A percentile compares a stretch with the other conserved stretches of the same genome.
Conservation (phyloP, 805 yeast genomes). For the Saturnispora sanitii region DNA sequence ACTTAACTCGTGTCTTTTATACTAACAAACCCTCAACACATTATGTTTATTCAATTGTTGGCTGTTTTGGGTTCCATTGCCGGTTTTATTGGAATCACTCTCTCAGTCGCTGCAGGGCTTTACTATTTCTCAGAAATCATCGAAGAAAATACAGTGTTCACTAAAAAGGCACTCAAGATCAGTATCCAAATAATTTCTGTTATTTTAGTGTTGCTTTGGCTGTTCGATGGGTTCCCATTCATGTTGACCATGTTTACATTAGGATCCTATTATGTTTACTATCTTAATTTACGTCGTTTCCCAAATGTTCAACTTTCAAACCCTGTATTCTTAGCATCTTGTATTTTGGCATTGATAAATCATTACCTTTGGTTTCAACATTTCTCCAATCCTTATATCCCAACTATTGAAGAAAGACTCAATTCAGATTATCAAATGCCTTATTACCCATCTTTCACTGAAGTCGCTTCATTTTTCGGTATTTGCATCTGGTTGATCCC, state of each 20-base stretch:
- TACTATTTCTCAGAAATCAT: slow-evolving; percentile 87
- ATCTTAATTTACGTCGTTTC: slow-evolving; percentile 68
- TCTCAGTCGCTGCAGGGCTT: slow-evolving; percentile 75
- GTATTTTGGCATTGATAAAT: slow-evolving; percentile 63
- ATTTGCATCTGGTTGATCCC: slow-evolving; percentile 91
- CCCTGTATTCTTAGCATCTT: slow-evolving; percentile 59
- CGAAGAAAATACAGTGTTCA: slow-evolving; percentile 85
- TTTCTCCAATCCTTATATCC: slow-evolving; percentile 63
- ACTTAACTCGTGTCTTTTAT: not conserved
- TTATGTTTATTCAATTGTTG: slow-evolving; percentile 49
- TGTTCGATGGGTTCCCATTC: slow-evolving; percentile 76
- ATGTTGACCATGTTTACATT: slow-evolving; percentile 58
- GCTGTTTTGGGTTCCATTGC: slow-evolving; percentile 50
- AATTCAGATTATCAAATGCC: slow-evolving; percentile 52
- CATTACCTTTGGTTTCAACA: slow-evolving; percentile 87
- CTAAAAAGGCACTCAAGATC: slow-evolving; percentile 57
- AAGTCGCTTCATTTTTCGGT: slow-evolving; percentile 93
- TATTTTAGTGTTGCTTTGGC: slow-evolving; percentile 39
- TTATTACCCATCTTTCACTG: slow-evolving; percentile 70
- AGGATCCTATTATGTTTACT: slow-evolving; percentile 59
- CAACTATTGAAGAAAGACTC: slow-evolving; percentile 55
- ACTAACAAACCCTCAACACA: not conserved
- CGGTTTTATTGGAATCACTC: slow-evolving; percentile 53
- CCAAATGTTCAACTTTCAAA: slow-evolving; percentile 74
- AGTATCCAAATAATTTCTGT: slow-evolving; percentile 54